Evolutionary conservation across 345 rosid genomes (phyloP), one percentile per base, ranked within the genome.

Genomic region (Heritiera fomes): DNA sequence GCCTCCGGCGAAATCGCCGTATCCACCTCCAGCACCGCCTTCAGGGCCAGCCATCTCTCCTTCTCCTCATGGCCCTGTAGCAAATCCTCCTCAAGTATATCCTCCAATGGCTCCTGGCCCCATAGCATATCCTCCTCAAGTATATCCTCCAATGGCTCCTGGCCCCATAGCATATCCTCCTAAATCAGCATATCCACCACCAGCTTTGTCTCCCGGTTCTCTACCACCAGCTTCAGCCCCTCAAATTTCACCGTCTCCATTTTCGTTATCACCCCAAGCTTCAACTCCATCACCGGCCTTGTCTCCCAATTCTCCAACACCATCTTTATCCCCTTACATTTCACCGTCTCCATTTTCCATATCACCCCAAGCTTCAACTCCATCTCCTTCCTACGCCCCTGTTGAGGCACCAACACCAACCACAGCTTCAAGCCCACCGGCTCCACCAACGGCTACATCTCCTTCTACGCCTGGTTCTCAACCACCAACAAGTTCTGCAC

Each of bases 1-100:
- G 32, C 32, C 80, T 46, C 78, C 83, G 1, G 4, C 78, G 0
- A 49, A 72, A 3, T 41, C 71, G n/a, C 43, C 79, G 5, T 18
- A 13, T 7, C 63, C 82, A 9, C 71, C 71, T 9, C 52, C 52
- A 67, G 14, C 52, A 41, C 4, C 14, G 4, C 9, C 32, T 45
- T 55, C 55, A 1, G 70, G 20, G 1, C 70, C 70, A 15, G 23
- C 47, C 15, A 9, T 30, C 11, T 7, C 23, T 7, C 70, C 23
- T 43, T 18, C 14, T 9, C 2, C 20, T 46, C 32, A 30, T 7
- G 32, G 18, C 7, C 41, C 40, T 13, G 18, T 63, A 13, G 8
- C 41, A 0, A 2, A 11, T 7, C 41, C 66, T n/a, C 66, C 66
- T 32, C 32, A 14, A 10, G 53, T 14, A 43, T 20, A 23, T 23